Base-by-base conservation (phyloP, 2,329 filamentous ascomycete genomes). In the Aspergillus sp. region DNA sequence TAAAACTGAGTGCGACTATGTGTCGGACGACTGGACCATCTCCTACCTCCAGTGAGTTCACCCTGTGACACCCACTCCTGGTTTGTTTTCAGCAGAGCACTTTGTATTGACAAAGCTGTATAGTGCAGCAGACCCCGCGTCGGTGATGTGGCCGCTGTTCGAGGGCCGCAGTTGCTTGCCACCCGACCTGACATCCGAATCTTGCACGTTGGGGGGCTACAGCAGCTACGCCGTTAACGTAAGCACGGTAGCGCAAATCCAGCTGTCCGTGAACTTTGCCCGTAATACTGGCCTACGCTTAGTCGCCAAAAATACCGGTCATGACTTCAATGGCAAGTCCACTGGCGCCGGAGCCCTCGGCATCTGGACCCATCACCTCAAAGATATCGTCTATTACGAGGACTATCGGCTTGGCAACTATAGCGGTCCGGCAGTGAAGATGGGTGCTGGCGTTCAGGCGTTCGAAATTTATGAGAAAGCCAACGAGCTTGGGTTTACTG, bases 381-480 rank as follows among this genome's bases (percentile, higher is more conserved):
- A 82, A 57, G 68, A 74, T 2, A 73, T 78, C 5, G 67, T 75
- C 27, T 77, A 79, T 76, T 66, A 78, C 41, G 66, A 74, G 1
- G 62, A 73, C 23, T 83, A 78, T 54, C 69, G 71, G 1, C 68
- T 73, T 11, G 39, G 66, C 0, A 59, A 71, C 38, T 88, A 86
- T 66, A 71, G 66, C 0, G 84, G 84, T 5, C 75, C 75, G 3
- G 83, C 83, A 0, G 73, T 85, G 27, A 84, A 80, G 42, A 67
- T 87, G 30, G 84, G 82, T 2, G 80, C 84, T 2, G 85, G 86
- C 54, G 79, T 86, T 0, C 76, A 79, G 58, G 82, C 83, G 69
- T 76, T 68, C 32, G 77, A 83, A 6, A 68, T 83, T 1, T 82
- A 85, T 60, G 66, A 75, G 0, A 71, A 75, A n/a, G 77, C 83